phyloP scores from a whole-genome alignment of 352 stramenopile species.

The Pythium aristosporum region DNA sequence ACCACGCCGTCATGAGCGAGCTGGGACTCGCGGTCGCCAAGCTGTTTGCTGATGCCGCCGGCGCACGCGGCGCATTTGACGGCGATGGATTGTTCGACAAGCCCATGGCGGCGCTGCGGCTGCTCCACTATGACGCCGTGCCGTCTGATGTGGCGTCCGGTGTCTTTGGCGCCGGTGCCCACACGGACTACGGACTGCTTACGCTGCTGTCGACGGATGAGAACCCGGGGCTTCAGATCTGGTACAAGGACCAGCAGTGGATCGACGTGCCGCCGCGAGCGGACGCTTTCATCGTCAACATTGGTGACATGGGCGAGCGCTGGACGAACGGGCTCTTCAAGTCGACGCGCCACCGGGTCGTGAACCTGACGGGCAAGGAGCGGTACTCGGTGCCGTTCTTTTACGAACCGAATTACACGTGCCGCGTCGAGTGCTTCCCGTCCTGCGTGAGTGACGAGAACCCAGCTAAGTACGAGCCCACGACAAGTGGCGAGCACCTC shows the following conservation, averaged over 20 bases:
- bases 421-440: conserved; percentile 56
- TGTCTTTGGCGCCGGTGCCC: conserved; percentile 75
- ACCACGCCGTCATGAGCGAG: conserved; percentile 49
- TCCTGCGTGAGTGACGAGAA: conserved; percentile 51
- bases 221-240: conserved; percentile 60
- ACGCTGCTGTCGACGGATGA: conserved; percentile 67
- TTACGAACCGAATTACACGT: conserved; percentile 75
- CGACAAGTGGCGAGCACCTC: conserved; percentile 75
- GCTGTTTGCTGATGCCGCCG: conserved; percentile 58
- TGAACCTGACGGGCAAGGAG: conserved; percentile 56
- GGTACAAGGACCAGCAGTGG: conserved; percentile 45
- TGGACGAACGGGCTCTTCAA: conserved; percentile 72
- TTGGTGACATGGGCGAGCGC: conserved; percentile 73
- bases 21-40: conserved; percentile 51
- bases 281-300: conserved; percentile 69
- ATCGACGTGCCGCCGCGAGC: conserved; percentile 52
- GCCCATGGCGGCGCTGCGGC: conserved; percentile 76
- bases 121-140: conserved; percentile 73
- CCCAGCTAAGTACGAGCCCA: conserved; percentile 55
- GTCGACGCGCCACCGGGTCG: conserved; percentile 65
- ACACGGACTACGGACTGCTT: conserved; percentile 72
- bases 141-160: conserved; percentile 57
- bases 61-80: conserved; percentile 48
- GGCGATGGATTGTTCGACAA: conserved; percentile 60
- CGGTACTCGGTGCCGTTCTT: conserved; percentile 83